phyloP scores from a whole-genome alignment of 164 flowering plant genomes.

The Liriodendron chinense region DNA sequence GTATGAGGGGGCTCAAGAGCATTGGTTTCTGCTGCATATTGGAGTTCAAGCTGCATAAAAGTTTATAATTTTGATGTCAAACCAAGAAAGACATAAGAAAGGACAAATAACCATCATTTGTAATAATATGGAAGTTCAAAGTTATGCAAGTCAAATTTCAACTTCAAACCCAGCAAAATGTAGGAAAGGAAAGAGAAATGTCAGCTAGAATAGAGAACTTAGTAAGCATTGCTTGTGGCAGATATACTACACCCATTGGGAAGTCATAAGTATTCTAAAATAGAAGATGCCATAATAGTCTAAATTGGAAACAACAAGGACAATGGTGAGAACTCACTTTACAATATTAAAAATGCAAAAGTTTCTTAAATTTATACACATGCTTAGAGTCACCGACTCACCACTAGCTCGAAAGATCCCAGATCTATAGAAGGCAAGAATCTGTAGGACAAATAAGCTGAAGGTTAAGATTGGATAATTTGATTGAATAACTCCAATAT shows the following conservation, averaged over 20 bases:
- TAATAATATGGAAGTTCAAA: neutral
- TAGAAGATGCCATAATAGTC: neutral
- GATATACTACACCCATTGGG: neutral
- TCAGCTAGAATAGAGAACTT: neutral
- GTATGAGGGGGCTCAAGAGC: conserved; percentile 76
- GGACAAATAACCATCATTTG: neutral
- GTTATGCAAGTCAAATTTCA: neutral
- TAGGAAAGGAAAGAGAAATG: neutral
- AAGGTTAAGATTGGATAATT: too few species aligned
- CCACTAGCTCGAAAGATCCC: too few species aligned
- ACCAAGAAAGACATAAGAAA: neutral
- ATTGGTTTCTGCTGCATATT: conserved; percentile 64
- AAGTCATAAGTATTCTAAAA: neutral
- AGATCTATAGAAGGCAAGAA: too few species aligned
- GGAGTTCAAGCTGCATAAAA: conserved; percentile 69
- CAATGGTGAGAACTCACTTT: too few species aligned
- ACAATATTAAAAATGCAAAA: too few species aligned
- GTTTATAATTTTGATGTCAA: neutral
- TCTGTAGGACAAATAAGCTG: too few species aligned
- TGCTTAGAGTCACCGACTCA: too few species aligned
- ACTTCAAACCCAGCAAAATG: neutral
- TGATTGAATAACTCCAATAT: too few species aligned
- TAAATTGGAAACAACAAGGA: neutral
- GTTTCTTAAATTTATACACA: too few species aligned
- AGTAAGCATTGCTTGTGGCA: neutral